Base-by-base conservation (phyloP, 148 eudicot genomes). In the Cornus florida region DNA sequence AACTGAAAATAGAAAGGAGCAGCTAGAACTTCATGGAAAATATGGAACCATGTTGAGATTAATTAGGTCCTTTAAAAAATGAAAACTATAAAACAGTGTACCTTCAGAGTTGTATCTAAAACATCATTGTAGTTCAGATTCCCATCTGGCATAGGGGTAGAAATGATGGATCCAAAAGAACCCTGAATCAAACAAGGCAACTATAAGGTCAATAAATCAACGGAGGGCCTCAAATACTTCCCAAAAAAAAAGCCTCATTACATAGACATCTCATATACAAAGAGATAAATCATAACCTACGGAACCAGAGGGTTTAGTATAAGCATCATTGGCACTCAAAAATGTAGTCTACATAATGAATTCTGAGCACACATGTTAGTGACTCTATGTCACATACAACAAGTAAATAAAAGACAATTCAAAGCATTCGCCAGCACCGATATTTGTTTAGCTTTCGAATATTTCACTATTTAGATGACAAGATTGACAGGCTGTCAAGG, bases 111-210 rank as follows among this genome's bases (percentile, higher is more conserved):
- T 67, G 77, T 77, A 71, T 83, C 69, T 23, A 94, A 35, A 73
- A 90, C 75, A 78, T 86, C 81, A 72, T 80, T 84, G 77, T 92
- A 92, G 85, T 87, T 89, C 74, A 94, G 81, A 80, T 83, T 85
- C 72, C 87, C 92, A 80, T 94, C 98, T 20, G 98, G 98, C 79
- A 88, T 88, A 66, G 90, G 88, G 48, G 81, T 77, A 43, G 82
- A 80, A 83, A 82, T 66, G 65, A 90, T 82, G 50, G 86, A 62
- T 50, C 77, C 82, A 78, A 77, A 82, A 32, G 91, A 80, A 68
- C 84, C 86, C 96, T 90, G 84, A 70, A 72, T 33, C n/a, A 69
- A 82, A n/a, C 39, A 33, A 22, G 16, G 48, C 48, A 67, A 50
- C 31, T 5, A 69, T 67, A 67, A 24, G 41, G 13, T 17, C n/a